These are phyloP conservation scores for Calocera viscosa DNA, from an alignment of 768 basidiomycete species.

Conservation along the genomic window DNA sequence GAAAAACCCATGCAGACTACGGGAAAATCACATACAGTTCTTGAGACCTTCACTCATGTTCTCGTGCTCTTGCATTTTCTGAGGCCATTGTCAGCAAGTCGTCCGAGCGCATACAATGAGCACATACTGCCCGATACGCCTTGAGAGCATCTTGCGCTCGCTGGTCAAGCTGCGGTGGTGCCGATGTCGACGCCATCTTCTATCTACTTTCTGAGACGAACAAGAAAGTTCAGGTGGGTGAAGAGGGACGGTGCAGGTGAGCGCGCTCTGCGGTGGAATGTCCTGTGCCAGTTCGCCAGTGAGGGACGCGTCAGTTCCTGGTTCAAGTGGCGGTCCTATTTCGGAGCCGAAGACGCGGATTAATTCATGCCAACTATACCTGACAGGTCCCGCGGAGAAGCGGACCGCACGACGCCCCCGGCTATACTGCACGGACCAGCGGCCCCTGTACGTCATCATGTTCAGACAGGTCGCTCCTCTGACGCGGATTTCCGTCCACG, in stretches of 20 bases:
- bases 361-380: no score
- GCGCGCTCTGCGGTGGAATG: no score
- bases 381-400: no score
- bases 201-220: neutral
- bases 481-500: no score
- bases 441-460: no score
- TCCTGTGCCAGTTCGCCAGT: no score
- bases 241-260: neutral
- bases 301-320: no score
- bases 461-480: no score
- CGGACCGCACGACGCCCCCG: no score
- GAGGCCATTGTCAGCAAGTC: conserved; percentile 11
- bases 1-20: neutral
- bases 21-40: conserved; percentile 48
- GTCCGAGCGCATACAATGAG: neutral
- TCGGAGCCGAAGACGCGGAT: no score
- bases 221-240: neutral
- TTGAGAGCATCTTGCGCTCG: conserved; percentile 62
- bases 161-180: conserved; percentile 47
- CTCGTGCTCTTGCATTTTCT: conserved; percentile 96
- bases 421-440: no score
- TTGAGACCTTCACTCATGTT: conserved; percentile 75
- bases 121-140: conserved; percentile 56
- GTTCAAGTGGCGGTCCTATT: no score
- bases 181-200: conserved; percentile 40